A percentile compares a stretch with the other conserved stretches of the same genome.
These are phyloP conservation scores for Stachybotrys chlorohalonatus DNA, from an alignment of 2,329 filamentous ascomycete species.

Conservation along the genomic window DNA sequence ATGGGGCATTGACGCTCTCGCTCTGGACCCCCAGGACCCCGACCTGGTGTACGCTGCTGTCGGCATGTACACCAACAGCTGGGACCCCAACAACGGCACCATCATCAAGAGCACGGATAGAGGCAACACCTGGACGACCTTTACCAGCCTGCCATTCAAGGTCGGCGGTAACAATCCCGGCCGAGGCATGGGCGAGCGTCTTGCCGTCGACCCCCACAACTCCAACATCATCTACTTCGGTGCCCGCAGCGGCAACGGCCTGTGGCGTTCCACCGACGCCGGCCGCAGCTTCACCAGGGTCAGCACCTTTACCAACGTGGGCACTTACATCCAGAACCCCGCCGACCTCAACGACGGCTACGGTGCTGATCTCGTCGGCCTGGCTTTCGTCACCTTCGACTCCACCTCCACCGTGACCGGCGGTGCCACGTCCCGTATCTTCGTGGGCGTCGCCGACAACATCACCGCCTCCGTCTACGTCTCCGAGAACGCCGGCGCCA, in stretches of 20 bases:
- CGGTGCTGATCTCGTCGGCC: constrained; percentile 34
- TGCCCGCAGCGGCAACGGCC: constrained; percentile 46
- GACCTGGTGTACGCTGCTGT: constrained; percentile 43
- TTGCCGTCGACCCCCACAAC: constrained; percentile 49
- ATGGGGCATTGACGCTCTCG: constrained; percentile 50
- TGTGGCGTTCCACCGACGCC: constrained; percentile 49
- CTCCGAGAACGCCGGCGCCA: constrained; percentile 41
- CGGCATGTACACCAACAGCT: constrained; percentile 51
- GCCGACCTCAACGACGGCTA: constrained; percentile 30
- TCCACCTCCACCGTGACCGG: constrained; percentile 34
- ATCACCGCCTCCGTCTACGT: constrained; percentile 43
- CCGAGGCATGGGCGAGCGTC: constrained; percentile 47
- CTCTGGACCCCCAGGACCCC: constrained; percentile 43
- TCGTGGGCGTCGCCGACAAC: constrained; percentile 46
- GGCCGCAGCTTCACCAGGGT: constrained; percentile 46
- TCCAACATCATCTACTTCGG: constrained; percentile 49
- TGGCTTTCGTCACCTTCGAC: constrained; percentile 47
- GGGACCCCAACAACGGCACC: constrained; percentile 46
- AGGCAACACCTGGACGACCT: constrained; percentile 38
- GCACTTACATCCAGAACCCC: constrained; percentile 37
- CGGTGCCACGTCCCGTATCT: constrained; percentile 45
- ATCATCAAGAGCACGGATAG: constrained; percentile 46
- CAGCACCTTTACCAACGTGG: constrained; percentile 38
- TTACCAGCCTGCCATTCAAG: constrained; percentile 45
- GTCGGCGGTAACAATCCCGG: constrained; percentile 55